phyloP scores from a whole-genome alignment of 345 rosid genomes.

The Luvunga scandens region DNA sequence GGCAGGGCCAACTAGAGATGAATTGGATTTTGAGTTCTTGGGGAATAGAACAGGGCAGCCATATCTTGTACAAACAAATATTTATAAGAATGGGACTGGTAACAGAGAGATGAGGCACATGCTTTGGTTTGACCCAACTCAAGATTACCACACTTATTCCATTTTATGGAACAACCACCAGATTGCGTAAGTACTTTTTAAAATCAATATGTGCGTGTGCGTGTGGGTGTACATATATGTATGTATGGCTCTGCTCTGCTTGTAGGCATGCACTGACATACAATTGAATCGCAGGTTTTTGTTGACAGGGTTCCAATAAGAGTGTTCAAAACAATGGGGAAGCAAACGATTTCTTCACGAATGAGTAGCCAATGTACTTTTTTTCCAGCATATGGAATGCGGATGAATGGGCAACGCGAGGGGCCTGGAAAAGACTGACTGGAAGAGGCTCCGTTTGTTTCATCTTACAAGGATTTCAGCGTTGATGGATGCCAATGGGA shows the following conservation, averaged over 20 bases:
- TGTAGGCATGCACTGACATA: background rate
- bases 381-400: constrained; percentile 99
- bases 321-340: constrained; percentile 82
- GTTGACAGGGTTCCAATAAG: constrained; percentile 77
- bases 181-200: constrained; percentile 49
- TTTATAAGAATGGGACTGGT: constrained; percentile 90
- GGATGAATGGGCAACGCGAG: constrained; percentile 96
- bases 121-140: constrained; percentile 97
- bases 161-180: constrained; percentile 80
- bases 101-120: constrained; percentile 86
- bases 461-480: constrained; percentile 80
- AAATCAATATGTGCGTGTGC: too few species aligned
- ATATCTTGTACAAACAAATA: constrained; percentile 82
- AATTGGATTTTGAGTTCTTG: constrained; percentile 89
- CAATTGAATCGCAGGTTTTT: constrained; percentile 50
- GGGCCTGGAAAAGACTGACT: constrained; percentile 95
- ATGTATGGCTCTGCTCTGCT: background rate
- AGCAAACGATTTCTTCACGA: constrained; percentile 79
- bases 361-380: constrained; percentile 92
- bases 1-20: constrained; percentile 94
- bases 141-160: constrained; percentile 75
- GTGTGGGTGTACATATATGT: too few species aligned
- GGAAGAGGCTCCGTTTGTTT: constrained; percentile 88
- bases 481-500: constrained; percentile 90
- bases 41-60: constrained; percentile 94